Percentiles rank a stretch among this genome's conserved stretches.
phyloP scores from a whole-genome alignment of 768 basidiomycete genomes.

The Termitomyces sp. region DNA sequence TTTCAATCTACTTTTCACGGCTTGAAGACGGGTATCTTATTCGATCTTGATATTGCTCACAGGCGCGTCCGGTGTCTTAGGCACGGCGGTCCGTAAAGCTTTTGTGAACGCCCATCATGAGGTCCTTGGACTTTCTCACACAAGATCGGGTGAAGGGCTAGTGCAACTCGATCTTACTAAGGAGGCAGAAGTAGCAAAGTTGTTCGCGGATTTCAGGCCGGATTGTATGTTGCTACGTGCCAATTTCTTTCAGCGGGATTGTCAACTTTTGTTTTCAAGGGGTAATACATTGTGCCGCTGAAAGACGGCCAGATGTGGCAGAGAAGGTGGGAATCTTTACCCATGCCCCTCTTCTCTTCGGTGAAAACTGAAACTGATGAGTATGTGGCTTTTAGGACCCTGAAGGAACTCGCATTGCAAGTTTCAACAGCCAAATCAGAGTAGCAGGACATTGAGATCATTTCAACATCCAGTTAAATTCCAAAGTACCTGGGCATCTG shows the following conservation, averaged over 20 bases:
- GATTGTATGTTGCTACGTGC: constrained; percentile 47
- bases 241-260: neutral
- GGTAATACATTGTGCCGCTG: constrained; percentile 95
- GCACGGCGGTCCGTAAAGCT: constrained; percentile 66
- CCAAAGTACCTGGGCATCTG: constrained; percentile 65
- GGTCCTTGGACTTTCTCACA: constrained; percentile 69
- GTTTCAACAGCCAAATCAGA: constrained; percentile 7
- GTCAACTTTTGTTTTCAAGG: constrained; percentile 31
- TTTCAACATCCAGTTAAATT: constrained; percentile 59
- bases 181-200: constrained; percentile 40
- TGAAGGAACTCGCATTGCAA: constrained; percentile 56
- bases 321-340: constrained; percentile 58
- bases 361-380: neutral
- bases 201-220: constrained; percentile 56
- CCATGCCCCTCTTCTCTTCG: neutral
- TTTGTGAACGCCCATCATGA: constrained; percentile 42
- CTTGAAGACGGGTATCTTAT: neutral
- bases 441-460: neutral
- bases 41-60: constrained; percentile 1
- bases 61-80: constrained; percentile 94
- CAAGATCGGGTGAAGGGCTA: constrained; percentile 50
- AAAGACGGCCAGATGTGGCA: constrained; percentile 88
- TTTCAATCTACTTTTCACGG: neutral
- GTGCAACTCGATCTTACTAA: constrained; percentile 66
- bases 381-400: constrained; percentile 47